phyloP scores from a whole-genome alignment of 2,329 filamentous ascomycete species.

The Aspergillus tanneri region DNA sequence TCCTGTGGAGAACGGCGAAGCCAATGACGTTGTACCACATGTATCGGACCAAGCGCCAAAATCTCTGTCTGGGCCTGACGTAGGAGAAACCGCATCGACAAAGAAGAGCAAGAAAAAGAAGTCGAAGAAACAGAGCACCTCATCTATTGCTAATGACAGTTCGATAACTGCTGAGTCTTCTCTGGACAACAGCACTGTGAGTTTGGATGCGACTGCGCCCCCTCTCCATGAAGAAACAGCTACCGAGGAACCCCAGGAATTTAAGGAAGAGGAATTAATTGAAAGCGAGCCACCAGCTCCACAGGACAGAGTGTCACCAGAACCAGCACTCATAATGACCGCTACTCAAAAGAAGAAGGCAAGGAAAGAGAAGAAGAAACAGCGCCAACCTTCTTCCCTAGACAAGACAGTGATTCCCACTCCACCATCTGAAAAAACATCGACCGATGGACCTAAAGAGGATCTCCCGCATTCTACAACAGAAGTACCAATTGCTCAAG shows the following conservation, averaged over 20 bases:
- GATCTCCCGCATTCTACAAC: neutral
- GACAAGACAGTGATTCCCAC: conserved; percentile 7
- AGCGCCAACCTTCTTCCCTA: conserved; percentile 12
- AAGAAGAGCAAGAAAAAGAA: conserved; percentile 24
- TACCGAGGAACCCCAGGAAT: neutral
- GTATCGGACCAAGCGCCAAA: conserved; percentile 13
- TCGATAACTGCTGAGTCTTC: neutral
- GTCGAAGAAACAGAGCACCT: conserved; percentile 19
- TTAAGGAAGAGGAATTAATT: neutral
- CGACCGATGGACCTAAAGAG: neutral
- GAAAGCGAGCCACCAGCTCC: neutral
- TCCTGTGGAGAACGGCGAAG: conserved; percentile 19
- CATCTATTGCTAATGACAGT: neutral
- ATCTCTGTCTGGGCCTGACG: conserved; percentile 14
- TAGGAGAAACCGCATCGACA: conserved; percentile 10
- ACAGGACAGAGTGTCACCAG: conserved; percentile 5
- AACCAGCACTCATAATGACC: conserved; percentile 17
- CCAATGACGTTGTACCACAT: conserved; percentile 24
- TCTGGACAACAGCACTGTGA: neutral
- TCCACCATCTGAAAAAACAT: neutral
- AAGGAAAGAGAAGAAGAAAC: conserved; percentile 27
- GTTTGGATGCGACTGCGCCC: neutral
- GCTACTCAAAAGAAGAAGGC: conserved; percentile 27
- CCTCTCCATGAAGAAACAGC: neutral
- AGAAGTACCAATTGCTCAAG: no score